phyloP scores from a whole-genome alignment of 495 filamentous ascomycete genomes.

The Tirmania nivea region DNA sequence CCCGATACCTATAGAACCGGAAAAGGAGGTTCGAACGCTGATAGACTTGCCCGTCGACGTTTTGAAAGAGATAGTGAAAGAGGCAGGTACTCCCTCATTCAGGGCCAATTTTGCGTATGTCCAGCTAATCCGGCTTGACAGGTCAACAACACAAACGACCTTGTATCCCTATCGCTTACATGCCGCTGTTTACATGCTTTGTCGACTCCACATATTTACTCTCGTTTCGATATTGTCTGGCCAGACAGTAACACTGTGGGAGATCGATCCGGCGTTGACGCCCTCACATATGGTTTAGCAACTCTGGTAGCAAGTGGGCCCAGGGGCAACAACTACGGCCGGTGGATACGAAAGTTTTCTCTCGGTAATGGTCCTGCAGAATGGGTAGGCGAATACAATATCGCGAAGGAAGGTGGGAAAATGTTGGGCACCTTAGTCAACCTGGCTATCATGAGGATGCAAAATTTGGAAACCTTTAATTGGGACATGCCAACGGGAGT shows the following conservation, averaged over 20 bases:
- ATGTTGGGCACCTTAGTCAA: slow-evolving; percentile 88
- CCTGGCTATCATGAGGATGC: slow-evolving; percentile 63
- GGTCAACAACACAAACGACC: slow-evolving; percentile 74
- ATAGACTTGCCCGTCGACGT: slow-evolving; percentile 76
- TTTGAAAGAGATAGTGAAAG: slow-evolving; percentile 68
- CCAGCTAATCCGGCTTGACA: slow-evolving; percentile 18
- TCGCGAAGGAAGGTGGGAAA: slow-evolving; percentile 76
- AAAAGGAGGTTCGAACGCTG: slow-evolving; percentile 28
- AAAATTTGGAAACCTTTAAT: slow-evolving; percentile 69
- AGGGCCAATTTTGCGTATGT: neutral
- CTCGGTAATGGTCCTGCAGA: slow-evolving; percentile 67
- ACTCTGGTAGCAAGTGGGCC: slow-evolving; percentile 35
- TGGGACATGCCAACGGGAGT: slow-evolving; percentile 97
- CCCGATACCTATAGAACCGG: neutral
- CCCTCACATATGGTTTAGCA: slow-evolving; percentile 72
- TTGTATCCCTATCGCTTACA: slow-evolving; percentile 61
- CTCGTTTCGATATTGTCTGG: slow-evolving; percentile 83
- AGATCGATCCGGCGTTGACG: slow-evolving; percentile 60
- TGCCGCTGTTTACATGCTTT: slow-evolving; percentile 68
- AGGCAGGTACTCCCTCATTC: slow-evolving; percentile 31
- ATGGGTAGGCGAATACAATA: slow-evolving; percentile 71
- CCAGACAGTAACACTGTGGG: slow-evolving; percentile 48
- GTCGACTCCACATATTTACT: slow-evolving; percentile 71
- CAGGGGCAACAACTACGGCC: slow-evolving; percentile 57
- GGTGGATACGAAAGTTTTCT: slow-evolving; percentile 73